Conservation (phyloP, 345 rosid species). For the Aquilaria malaccensis region DNA sequence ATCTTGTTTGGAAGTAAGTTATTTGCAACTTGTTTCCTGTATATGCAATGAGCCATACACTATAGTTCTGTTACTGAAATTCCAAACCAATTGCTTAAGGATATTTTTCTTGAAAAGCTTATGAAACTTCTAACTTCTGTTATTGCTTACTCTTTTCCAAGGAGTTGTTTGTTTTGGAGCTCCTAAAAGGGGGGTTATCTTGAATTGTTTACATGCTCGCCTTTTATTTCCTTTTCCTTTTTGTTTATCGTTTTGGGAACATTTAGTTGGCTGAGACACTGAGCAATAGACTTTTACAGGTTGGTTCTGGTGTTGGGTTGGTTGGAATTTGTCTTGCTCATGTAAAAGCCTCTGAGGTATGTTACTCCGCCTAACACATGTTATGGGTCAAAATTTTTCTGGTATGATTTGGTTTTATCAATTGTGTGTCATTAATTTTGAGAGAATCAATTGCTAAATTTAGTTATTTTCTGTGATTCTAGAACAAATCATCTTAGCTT, state of each 20-base stretch:
- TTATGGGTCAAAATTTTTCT: background rate
- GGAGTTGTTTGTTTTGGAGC: no score
- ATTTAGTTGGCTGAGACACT: background rate
- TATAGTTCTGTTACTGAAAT: background rate
- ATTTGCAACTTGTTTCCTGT: conserved; percentile 1
- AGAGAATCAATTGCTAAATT: background rate
- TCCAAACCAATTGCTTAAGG: background rate
- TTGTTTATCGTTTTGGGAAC: background rate
- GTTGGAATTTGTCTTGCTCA: conserved; percentile 80
- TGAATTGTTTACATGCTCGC: no score
- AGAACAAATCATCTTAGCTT: no score
- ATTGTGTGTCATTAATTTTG: background rate
- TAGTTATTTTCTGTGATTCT: no score
- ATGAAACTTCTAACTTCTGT: background rate
- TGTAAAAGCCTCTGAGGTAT: conserved; percentile 70
- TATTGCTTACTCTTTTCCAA: no score
- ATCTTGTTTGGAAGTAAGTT: conserved; percentile 74
- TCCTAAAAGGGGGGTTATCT: no score
- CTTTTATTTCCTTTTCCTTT: conserved; percentile 4
- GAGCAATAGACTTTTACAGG: conserved; percentile 25
- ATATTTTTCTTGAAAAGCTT: background rate
- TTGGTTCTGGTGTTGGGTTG: conserved; percentile 91
- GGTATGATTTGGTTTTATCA: background rate
- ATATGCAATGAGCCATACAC: background rate
- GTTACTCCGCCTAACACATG: conserved; percentile 1